These are phyloP conservation scores for Pseudogymnoascus sp. DNA, from an alignment of 2,329 filamentous ascomycete genomes.

Conservation along the genomic window DNA sequence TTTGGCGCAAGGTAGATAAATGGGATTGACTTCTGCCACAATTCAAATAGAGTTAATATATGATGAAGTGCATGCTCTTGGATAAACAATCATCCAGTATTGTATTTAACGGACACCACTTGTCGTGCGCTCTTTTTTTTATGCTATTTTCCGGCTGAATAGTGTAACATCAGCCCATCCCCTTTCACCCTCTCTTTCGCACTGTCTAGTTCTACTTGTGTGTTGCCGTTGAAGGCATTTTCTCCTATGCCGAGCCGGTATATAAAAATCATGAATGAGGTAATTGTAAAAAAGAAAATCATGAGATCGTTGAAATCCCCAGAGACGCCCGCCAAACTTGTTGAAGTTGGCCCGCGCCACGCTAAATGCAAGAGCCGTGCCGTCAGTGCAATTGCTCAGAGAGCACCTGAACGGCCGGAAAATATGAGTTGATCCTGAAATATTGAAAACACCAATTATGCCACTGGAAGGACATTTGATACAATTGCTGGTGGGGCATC, in stretches of 20 bases:
- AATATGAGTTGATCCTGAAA: conserved; percentile 5
- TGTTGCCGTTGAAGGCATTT: conserved; percentile 14
- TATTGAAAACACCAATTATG: background rate
- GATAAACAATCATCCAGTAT: background rate
- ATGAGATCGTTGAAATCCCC: conserved; percentile 21
- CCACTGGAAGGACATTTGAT: conserved; percentile 15
- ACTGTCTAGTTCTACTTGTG: conserved; percentile 23
- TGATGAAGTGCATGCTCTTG: background rate
- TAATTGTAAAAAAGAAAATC: conserved; percentile 11
- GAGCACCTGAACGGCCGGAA: conserved; percentile 9
- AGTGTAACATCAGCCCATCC: background rate
- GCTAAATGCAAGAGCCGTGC: conserved; percentile 25
- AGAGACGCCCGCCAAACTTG: conserved; percentile 27
- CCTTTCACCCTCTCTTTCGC: background rate
- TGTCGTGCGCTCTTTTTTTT: background rate
- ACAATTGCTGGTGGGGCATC: conserved; percentile 12
- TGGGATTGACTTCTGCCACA: background rate
- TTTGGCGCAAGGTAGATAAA: background rate
- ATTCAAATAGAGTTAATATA: background rate
- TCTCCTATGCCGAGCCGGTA: conserved; percentile 1
- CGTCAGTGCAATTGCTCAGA: conserved; percentile 18
- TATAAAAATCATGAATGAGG: conserved; percentile 11
- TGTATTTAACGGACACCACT: background rate
- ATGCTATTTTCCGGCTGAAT: background rate
- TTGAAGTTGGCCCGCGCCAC: conserved; percentile 29